Evolutionary conservation across 306 rosid genomes (phyloP), one percentile per base, ranked within the genome.

Genomic region (Trifolium pratense): DNA sequence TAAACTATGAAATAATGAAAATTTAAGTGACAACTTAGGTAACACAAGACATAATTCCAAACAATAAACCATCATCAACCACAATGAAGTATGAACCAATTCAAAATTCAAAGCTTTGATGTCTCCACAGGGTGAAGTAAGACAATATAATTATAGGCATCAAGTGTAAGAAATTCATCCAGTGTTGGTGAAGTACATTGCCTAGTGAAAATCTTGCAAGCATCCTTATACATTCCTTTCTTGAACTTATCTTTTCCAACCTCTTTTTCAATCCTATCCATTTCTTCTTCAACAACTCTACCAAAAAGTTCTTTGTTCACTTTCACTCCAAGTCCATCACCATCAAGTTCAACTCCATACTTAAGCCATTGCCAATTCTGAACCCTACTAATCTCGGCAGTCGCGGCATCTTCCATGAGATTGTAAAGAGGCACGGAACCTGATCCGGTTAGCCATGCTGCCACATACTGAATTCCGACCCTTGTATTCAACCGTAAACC

Each of bases 341-440:
- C 97, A 75, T 91, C 74, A 59, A 89, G 70, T 53, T 91, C 96
- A 69, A 74, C 98, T 45, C 69, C 92, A 79, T 94, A 94, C 73
- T 87, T 91, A 46, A 94, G 75, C 98, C 98, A 91, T 73, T 94
- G 97, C 96, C 97, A 94, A 75, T 87, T 94, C 85, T 94, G 97
- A 53, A 94, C 97, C 83, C 97, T 83, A 71, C 98, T 94, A 16
- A 94, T 91, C 84, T 94, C 97, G 11, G 96, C 97, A 17, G 98
- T 94, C 12, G 98, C 98, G 2, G 98, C 97, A 78, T 94, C 97
- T 75, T 94, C 98, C 97, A 89, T 94, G 26, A 94, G 97, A 80
- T 94, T 91, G 89, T 91, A 88, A 31, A 94, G 92, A 32, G 98
- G 98, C 42, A 94, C 96, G 0, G 95, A 89, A 8, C 98, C 98